A percentile compares a stretch with the other conserved stretches of the same genome.
These are phyloP conservation scores for Cladophialophora immunda DNA, from an alignment of 2,329 filamentous ascomycete genomes.

Conservation along the genomic window DNA sequence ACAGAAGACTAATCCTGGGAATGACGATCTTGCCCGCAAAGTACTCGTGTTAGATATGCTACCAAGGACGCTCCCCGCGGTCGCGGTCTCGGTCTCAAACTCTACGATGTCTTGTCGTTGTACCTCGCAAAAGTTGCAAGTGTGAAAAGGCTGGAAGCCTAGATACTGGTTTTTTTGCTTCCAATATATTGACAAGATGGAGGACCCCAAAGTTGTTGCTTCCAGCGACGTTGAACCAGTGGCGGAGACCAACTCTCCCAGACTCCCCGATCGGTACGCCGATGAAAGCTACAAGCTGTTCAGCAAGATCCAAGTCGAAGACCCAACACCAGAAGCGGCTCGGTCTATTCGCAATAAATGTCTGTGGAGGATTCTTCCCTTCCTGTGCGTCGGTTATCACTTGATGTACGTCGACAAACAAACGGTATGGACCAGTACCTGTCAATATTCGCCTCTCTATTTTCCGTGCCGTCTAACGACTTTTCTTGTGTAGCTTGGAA, in stretches of 20 bases:
- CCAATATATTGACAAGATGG: background rate
- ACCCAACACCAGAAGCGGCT: slow-evolving; percentile 48
- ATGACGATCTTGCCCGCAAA: background rate
- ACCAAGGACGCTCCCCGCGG: background rate
- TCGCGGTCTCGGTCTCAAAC: too few species aligned
- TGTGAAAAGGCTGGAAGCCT: too few species aligned
- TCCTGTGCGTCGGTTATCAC: slow-evolving; percentile 52
- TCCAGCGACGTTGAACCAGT: background rate
- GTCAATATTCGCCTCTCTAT: slow-evolving; percentile 45
- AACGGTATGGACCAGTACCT: slow-evolving; percentile 51
- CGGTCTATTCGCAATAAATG: slow-evolving; percentile 48
- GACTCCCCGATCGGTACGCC: slow-evolving; percentile 50
- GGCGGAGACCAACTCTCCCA: slow-evolving; percentile 36
- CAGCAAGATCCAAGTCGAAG: slow-evolving; percentile 49
- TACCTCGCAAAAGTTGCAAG: too few species aligned
- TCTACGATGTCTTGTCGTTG: too few species aligned
- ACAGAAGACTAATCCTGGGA: background rate
- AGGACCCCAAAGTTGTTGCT: background rate
- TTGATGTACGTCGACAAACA: slow-evolving; percentile 54
- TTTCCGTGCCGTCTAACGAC: slow-evolving; percentile 42
- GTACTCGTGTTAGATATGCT: background rate
- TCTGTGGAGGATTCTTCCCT: slow-evolving; percentile 49
- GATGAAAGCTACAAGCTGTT: slow-evolving; percentile 56
- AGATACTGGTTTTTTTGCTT: too few species aligned
- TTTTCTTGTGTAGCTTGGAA: slow-evolving; percentile 44